phyloP scores from a whole-genome alignment of 2,329 filamentous ascomycete genomes.

The Tympanopsis confertula region DNA sequence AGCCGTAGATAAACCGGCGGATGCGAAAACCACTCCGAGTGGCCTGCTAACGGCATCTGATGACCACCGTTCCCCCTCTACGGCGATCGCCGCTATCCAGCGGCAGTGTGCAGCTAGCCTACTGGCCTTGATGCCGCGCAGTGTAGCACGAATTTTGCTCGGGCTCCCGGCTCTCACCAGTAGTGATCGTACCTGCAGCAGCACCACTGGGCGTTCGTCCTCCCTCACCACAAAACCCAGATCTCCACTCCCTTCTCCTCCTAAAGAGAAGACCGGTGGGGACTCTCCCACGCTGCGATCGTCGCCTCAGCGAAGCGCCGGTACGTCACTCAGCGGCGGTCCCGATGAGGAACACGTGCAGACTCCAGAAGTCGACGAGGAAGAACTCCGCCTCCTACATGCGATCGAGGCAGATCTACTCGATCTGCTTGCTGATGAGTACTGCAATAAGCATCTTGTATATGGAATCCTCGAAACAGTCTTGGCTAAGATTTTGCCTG shows the following conservation, averaged over 20 bases:
- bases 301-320: too few relatives aligned
- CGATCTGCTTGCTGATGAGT: conserved; percentile 42
- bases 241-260: too few relatives aligned
- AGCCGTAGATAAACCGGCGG: too few relatives aligned
- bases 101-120: not conserved
- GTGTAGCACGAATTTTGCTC: not conserved
- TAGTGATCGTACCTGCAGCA: too few relatives aligned
- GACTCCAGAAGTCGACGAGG: not conserved
- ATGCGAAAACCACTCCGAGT: too few relatives aligned
- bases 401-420: conserved; percentile 19
- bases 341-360: not conserved
- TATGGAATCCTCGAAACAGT: conserved; percentile 45
- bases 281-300: too few relatives aligned
- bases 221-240: too few relatives aligned
- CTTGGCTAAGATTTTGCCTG: conserved; percentile 42
- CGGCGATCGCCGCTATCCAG: not conserved
- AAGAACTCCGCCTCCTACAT: conserved; percentile 1
- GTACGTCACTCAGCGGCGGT: too few relatives aligned
- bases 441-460: conserved; percentile 51
- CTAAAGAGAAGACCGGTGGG: too few relatives aligned
- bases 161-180: not conserved
- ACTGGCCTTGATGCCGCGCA: not conserved
- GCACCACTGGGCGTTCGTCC: too few relatives aligned
- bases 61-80: not conserved
- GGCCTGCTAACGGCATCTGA: not conserved